These are phyloP conservation scores for Annona cherimola DNA, from an alignment of 164 flowering plant species.

Conservation along the genomic window DNA sequence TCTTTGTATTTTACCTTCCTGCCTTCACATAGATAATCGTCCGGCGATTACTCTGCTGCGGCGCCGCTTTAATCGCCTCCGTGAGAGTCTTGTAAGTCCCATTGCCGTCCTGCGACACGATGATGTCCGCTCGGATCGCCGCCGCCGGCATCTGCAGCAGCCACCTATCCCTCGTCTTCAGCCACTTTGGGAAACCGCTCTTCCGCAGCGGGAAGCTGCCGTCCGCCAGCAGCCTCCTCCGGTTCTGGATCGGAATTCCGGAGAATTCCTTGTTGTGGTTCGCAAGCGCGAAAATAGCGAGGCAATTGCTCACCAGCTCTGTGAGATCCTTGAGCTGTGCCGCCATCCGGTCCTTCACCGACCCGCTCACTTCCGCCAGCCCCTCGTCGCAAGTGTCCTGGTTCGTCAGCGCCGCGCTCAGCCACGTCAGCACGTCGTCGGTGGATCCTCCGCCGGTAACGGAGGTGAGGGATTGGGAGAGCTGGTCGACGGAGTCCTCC, in stretches of 20 bases:
- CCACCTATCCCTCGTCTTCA: conserved; percentile 44
- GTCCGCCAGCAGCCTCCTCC: conserved; percentile 33
- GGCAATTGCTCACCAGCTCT: conserved; percentile 57
- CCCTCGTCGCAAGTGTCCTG: conserved; percentile 95
- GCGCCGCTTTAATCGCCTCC: conserved; percentile 83
- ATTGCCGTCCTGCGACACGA: conserved; percentile 67
- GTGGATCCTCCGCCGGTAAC: conserved; percentile 26
- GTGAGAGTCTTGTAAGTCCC: conserved; percentile 59
- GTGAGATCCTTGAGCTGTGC: conserved; percentile 32
- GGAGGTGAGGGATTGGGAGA: conserved; percentile 46
- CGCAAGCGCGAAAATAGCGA: conserved; percentile 54
- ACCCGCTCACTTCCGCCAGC: conserved; percentile 36
- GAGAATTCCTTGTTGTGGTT: conserved; percentile 49
- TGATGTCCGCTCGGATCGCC: conserved; percentile 57
- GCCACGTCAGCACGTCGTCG: conserved; percentile 86
- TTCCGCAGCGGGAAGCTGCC: conserved; percentile 12
- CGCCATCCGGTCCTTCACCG: conserved; percentile 49
- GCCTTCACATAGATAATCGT: conserved; percentile 73
- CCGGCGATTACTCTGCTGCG: conserved; percentile 56
- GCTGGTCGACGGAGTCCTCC: conserved; percentile 64
- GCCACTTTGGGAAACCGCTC: conserved; percentile 57
- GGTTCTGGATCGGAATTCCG: conserved; percentile 72
- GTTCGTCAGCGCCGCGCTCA: conserved; percentile 86
- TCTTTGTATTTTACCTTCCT: conserved; percentile 92
- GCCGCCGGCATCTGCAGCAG: conserved; percentile 41